Evolutionary conservation across 2,329 filamentous ascomycete genomes (phyloP), one percentile per base, ranked within the genome.

Genomic region (Ascosphaera apis): DNA sequence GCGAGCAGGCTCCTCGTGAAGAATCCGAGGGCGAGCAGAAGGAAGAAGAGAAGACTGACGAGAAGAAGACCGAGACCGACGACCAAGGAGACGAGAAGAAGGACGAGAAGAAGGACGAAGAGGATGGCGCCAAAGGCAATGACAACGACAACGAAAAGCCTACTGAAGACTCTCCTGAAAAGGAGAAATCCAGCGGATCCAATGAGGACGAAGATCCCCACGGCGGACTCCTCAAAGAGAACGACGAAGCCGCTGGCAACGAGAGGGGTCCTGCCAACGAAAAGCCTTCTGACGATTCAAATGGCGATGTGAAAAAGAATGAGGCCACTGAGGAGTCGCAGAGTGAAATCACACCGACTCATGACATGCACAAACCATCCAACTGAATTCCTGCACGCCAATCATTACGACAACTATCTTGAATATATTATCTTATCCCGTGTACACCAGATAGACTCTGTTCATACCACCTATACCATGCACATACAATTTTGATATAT

Each of bases 121-220:
- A 47, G 31, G 42, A 39, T 37, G 15, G n/a, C n/a, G n/a, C n/a
- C n/a, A n/a, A n/a, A n/a, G n/a, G n/a, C n/a, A n/a, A n/a, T n/a
- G n/a, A n/a, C n/a, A n/a, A n/a, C n/a, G n/a, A n/a, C n/a, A n/a
- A n/a, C n/a, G n/a, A n/a, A n/a, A n/a, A n/a, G n/a, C 17, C 36
- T 7, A 39, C 36, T 15, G 43, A 45, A 36, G 39, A 33, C 3
- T 25, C 44, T 6, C 35, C 33, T 5, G 37, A 40, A 2, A 53
- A 50, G 42, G 41, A 48, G 35, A 58, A 57, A n/a, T n/a, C n/a
- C 41, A 54, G 58, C 25, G 63, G 54, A 19, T 61, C 58, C 23
- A 56, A 54, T 31, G 69, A 70, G 51, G 64, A 71, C 50, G 53
- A 62, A 46, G 65, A 64, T 15, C 12, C 58, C 56, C 36, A 70